Conservation (phyloP, 441 rosid genomes). For the Viola pubescens region DNA sequence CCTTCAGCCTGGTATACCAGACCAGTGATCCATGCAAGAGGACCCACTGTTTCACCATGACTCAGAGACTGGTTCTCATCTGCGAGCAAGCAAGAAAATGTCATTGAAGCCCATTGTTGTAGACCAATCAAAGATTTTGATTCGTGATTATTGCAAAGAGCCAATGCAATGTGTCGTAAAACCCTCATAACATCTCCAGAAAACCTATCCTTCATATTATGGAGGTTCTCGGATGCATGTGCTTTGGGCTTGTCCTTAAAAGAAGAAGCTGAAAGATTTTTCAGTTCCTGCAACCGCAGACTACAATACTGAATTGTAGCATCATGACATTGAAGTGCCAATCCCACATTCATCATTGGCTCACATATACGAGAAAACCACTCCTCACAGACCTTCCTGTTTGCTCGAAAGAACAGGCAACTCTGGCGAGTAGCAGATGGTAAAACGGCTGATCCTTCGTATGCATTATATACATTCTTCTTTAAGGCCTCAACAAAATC, state of each 20-base stretch:
- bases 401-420: slow-evolving; percentile 85
- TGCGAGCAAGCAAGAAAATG: slow-evolving; percentile 62
- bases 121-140: slow-evolving; percentile 77
- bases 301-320: slow-evolving; percentile 83
- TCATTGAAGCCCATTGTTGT: slow-evolving; percentile 66
- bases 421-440: slow-evolving; percentile 70
- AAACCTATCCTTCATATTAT: slow-evolving; percentile 42
- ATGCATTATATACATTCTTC: slow-evolving; percentile 94
- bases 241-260: slow-evolving; percentile 65
- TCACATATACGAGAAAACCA: slow-evolving; percentile 99
- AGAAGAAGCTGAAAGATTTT: slow-evolving; percentile 40
- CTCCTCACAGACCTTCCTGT: slow-evolving; percentile 94
- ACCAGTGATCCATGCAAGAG: slow-evolving; percentile 79
- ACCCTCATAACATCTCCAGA: slow-evolving; percentile 64
- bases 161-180: slow-evolving; percentile 67
- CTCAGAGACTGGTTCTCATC: slow-evolving; percentile 51
- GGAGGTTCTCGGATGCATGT: slow-evolving; percentile 55
- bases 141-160: slow-evolving; percentile 71
- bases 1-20: slow-evolving; percentile 86
- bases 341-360: slow-evolving; percentile 99
- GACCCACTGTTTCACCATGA: slow-evolving; percentile 33
- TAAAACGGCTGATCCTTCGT: slow-evolving; percentile 87
- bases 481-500: slow-evolving; percentile 95
- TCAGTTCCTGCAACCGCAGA: slow-evolving; percentile 81
- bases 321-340: slow-evolving; percentile 85